phyloP scores from a whole-genome alignment of 768 basidiomycete genomes.

The Phylloporus rhodoxanthus region DNA sequence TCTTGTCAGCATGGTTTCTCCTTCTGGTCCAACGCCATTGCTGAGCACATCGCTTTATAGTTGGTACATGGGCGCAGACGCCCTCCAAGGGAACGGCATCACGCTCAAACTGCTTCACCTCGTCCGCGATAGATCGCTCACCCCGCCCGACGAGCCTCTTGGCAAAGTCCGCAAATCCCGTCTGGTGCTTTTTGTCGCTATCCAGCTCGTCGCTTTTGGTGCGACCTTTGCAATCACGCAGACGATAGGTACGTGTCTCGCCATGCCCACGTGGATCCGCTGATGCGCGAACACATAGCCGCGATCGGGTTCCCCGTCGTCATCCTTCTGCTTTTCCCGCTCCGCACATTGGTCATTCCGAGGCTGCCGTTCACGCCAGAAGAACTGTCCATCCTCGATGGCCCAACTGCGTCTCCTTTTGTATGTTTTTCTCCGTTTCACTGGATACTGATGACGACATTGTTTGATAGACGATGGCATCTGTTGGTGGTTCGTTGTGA shows the following conservation, averaged over 20 bases:
- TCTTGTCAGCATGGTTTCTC: conserved; percentile 57
- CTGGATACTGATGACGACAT: background rate
- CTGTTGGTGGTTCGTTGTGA: conserved; percentile 35
- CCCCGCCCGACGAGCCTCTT: conserved; percentile 63
- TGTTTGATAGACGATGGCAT: conserved; percentile 37
- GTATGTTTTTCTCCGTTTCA: conserved; percentile 42
- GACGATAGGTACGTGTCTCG: conserved; percentile 57
- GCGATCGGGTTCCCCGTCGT: conserved; percentile 90
- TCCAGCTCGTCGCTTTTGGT: conserved; percentile 81
- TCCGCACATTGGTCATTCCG: conserved; percentile 69
- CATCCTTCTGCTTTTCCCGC: conserved; percentile 76
- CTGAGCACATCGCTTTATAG: conserved; percentile 28
- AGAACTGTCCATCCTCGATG: conserved; percentile 82
- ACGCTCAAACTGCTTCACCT: conserved; percentile 77
- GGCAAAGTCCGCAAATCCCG: conserved; percentile 67
- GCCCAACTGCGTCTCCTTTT: conserved; percentile 82
- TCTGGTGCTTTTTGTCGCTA: conserved; percentile 60
- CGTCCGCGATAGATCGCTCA: conserved; percentile 62
- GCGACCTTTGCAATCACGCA: conserved; percentile 89
- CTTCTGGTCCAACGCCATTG: background rate
- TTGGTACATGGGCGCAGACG: conserved; percentile 91
- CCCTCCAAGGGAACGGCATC: conserved; percentile 76
- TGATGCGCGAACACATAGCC: conserved; percentile 36
- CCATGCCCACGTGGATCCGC: background rate
- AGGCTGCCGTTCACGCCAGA: conserved; percentile 66